phyloP scores from a whole-genome alignment of 345 rosid genomes.

The Pugionium cornutum region DNA sequence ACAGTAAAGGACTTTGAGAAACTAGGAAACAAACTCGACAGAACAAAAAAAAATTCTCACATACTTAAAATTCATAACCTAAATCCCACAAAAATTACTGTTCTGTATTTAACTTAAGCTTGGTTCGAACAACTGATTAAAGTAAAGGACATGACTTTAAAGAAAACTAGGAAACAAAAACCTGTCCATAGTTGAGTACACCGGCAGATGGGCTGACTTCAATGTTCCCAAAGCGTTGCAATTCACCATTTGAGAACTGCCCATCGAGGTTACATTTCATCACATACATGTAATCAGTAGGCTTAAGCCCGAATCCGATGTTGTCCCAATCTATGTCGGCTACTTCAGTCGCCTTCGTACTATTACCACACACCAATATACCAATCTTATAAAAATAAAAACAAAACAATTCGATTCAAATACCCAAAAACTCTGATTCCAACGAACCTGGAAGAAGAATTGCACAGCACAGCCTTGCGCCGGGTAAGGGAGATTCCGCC shows the following conservation, averaged over 20 bases:
- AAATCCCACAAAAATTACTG: background rate
- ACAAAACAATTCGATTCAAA: background rate
- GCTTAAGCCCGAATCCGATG: constrained; percentile 68
- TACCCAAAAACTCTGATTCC: background rate
- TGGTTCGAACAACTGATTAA: background rate
- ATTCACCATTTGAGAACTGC: constrained; percentile 61
- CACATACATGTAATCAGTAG: constrained; percentile 84
- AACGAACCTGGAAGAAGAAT: constrained; percentile 33
- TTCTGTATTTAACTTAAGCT: background rate
- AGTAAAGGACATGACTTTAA: constrained; percentile 1
- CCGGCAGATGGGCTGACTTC: constrained; percentile 88
- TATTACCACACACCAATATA: constrained; percentile 4
- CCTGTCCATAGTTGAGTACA: constrained; percentile 95
- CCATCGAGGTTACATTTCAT: constrained; percentile 68
- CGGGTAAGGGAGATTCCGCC: constrained; percentile 42
- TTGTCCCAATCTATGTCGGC: constrained; percentile 86
- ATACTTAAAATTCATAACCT: constrained; percentile 3
- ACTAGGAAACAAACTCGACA: constrained; percentile 8
- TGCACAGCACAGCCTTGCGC: constrained; percentile 33
- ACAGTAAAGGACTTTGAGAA: constrained; percentile 12
- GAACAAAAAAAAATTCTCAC: background rate
- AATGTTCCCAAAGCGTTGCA: constrained; percentile 82
- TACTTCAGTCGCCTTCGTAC: constrained; percentile 48
- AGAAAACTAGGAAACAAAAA: constrained; percentile 25
- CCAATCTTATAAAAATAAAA: constrained; percentile 15